phyloP scores from a whole-genome alignment of 208 protist genomes.

The Trypanosomatidae sp. region DNA sequence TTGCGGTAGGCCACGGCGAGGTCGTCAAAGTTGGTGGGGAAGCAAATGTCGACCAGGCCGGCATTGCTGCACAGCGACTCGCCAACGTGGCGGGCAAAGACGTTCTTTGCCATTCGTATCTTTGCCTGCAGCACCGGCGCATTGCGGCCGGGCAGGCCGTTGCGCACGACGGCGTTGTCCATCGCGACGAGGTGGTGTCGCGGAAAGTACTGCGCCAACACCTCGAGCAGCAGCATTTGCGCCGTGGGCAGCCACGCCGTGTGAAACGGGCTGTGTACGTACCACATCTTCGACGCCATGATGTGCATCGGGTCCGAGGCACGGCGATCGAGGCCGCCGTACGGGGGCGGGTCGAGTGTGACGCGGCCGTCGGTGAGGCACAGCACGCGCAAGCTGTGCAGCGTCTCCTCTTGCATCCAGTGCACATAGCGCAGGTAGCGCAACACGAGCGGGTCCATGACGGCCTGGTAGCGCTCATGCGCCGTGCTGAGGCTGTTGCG shows the following conservation, averaged over 20 bases:
- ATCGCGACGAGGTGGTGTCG: conserved; percentile 67
- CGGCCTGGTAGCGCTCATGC: conserved; percentile 44
- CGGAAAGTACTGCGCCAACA: conserved; percentile 59
- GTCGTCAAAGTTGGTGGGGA: conserved; percentile 78
- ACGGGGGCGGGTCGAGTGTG: conserved; percentile 46
- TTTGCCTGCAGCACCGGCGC: conserved; percentile 74
- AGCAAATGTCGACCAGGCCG: conserved; percentile 82
- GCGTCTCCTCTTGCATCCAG: conserved; percentile 83
- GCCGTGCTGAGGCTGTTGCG: conserved; percentile 63
- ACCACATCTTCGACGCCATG: conserved; percentile 49
- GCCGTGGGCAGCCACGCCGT: conserved; percentile 65
- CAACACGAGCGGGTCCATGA: conserved; percentile 61
- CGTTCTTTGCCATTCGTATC: conserved; percentile 63
- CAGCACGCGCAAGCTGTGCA: conserved; percentile 71
- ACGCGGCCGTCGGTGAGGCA: conserved; percentile 65
- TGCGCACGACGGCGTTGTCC: conserved; percentile 55
- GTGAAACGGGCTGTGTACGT: conserved; percentile 59
- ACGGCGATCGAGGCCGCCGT: conserved; percentile 38
- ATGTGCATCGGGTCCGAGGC: conserved; percentile 27
- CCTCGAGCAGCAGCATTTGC: conserved; percentile 71
- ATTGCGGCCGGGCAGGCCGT: conserved; percentile 52
- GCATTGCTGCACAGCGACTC: conserved; percentile 53
- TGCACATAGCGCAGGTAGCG: conserved; percentile 77
- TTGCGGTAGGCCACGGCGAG: conserved; percentile 38
- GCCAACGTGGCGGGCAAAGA: conserved; percentile 45